A percentile compares a stretch with the other conserved stretches of the same genome.
Conservation (phyloP, 805 yeast species). For the Candida arabinofermentans region DNA sequence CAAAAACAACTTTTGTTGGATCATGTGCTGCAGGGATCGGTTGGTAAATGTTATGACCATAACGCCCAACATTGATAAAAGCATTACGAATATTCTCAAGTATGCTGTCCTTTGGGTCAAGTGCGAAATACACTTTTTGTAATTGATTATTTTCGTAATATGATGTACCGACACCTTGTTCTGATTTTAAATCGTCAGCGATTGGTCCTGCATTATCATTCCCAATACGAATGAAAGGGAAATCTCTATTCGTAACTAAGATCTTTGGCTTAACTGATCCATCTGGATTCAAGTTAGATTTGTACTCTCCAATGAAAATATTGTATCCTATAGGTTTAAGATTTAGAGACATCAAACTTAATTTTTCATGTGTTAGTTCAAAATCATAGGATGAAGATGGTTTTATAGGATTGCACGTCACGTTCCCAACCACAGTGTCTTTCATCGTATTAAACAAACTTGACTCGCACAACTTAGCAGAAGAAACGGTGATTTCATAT, state of each 20-base stretch:
- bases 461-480: conserved; percentile 24
- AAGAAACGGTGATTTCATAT: conserved; percentile 22
- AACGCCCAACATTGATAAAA: conserved; percentile 1
- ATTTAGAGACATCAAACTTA: conserved; percentile 1
- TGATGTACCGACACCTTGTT: background rate
- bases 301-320: conserved; percentile 10
- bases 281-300: background rate
- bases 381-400: background rate
- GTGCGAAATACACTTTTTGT: background rate
- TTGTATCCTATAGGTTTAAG: conserved; percentile 18
- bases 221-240: conserved; percentile 3
- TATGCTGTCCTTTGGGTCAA: conserved; percentile 2
- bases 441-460: conserved; percentile 15
- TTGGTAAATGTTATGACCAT: background rate
- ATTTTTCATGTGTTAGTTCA: conserved; percentile 1
- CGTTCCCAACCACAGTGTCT: conserved; percentile 8
- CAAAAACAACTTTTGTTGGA: background rate
- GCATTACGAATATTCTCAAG: conserved; percentile 7
- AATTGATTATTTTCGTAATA: background rate
- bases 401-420: conserved; percentile 18
- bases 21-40: background rate
- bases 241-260: conserved; percentile 8
- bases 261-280: background rate
- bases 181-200: no score
- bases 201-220: background rate